Evolutionary conservation across 345 rosid genomes (phyloP).

Genomic region (sweet orange (Citrus sinensis)): DVS_A1.0 CM039163.1:3007001-3007500

Average conservation of each 20-base stretch:
- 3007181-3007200: neutral
- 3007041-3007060: too few relatives aligned
- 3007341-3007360: slow-evolving; percentile 69
- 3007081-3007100: too few relatives aligned
- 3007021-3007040: too few relatives aligned
- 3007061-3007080: too few relatives aligned
- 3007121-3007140: too few relatives aligned
- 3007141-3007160: neutral
- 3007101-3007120: too few relatives aligned
- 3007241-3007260: neutral
- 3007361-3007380: slow-evolving; percentile 71
- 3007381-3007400: slow-evolving; percentile 57
- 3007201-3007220: slow-evolving; percentile 1
- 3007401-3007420: slow-evolving; percentile 61
- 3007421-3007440: slow-evolving; percentile 47
- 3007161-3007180: neutral
- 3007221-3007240: slow-evolving; percentile 5
- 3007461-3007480: slow-evolving; percentile 18
- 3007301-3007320: neutral
- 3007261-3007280: slow-evolving; percentile 8
- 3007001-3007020: too few relatives aligned
- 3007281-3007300: neutral
- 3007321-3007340: slow-evolving; percentile 42
- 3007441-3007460: slow-evolving; percentile 58
- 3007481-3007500: slow-evolving; percentile 32